A percentile compares a stretch with the other conserved stretches of the same genome.
phyloP scores from a whole-genome alignment of 2,329 filamentous ascomycete species.

The Waltergamsia citrina region DNA sequence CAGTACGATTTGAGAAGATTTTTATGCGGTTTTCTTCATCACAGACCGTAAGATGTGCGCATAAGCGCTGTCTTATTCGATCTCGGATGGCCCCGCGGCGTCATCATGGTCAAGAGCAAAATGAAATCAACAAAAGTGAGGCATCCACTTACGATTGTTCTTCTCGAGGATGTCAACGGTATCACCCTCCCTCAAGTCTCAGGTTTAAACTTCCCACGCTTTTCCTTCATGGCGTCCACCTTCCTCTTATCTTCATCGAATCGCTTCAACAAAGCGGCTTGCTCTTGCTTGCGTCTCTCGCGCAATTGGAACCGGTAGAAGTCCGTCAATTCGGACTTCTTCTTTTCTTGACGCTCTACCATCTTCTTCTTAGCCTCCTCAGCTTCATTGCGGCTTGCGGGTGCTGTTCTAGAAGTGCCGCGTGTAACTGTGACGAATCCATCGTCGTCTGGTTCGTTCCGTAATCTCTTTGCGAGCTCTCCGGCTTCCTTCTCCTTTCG shows the following conservation, averaged over 20 bases:
- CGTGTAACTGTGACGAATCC: conserved; percentile 89
- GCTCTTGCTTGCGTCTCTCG: conserved; percentile 68
- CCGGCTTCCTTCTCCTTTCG: conserved; percentile 55
- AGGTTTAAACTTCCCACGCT: conserved; percentile 52
- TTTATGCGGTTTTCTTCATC: no score
- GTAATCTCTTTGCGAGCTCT: conserved; percentile 52
- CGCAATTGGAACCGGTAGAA: conserved; percentile 81
- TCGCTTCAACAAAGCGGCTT: conserved; percentile 55
- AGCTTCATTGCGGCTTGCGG: conserved; percentile 64
- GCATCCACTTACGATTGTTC: conserved; percentile 7
- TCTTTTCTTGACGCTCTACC: conserved; percentile 53
- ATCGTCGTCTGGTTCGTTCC: conserved; percentile 83
- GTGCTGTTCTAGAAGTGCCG: conserved; percentile 65
- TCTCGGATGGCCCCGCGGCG: conserved; percentile 45
- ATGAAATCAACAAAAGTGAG: not conserved
- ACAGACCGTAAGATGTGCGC: no score
- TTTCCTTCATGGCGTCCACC: conserved; percentile 61
- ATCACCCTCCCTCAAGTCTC: conserved; percentile 22
- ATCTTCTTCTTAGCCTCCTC: conserved; percentile 49
- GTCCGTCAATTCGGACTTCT: conserved; percentile 54
- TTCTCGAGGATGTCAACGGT: not conserved
- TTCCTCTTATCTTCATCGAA: conserved; percentile 71
- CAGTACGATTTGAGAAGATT: no score
- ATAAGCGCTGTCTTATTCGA: no score
- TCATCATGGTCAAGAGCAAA: conserved; percentile 29